Evolutionary conservation across 2,329 filamentous ascomycete genomes (phyloP), one percentile per base, ranked within the genome.

Genomic region (Lasiodiplodia sp.): DNA sequence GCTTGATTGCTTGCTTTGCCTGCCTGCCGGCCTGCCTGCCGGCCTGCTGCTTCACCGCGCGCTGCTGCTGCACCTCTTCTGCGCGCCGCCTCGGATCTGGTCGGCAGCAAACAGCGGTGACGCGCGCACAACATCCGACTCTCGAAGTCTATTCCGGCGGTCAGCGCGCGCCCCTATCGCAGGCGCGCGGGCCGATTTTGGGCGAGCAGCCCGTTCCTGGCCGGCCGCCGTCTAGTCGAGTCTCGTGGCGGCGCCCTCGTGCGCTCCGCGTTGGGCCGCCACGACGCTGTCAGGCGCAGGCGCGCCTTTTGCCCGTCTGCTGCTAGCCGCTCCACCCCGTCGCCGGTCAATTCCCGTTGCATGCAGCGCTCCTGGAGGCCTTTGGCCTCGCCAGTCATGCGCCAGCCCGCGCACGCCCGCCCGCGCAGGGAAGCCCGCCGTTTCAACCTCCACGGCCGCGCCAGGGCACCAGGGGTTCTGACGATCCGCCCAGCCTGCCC

Each of bases 111-210:
- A 64, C 60, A 64, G 60, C 60, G 60, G 60, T 64, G 60, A 64
- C 60, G 60, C 60, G 47, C 51, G 60, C 60, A 64, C 60, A 52
- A 64, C 60, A 64, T 64, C 60, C 60, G 60, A 64, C 47, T 64
- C 60, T 63, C 44, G 21, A 64, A 64, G 60, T 64, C 60, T 64
- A 64, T 64, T 64, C 60, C 34, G 60, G 60, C 60, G 60, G 60
- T 64, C 60, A 64, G 47, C 40, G 44, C 58, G 44, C 58, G 25
- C 58, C 58, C 60, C 60, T 64, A 64, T 64, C 60, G 60, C 60
- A 51, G 31, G 60, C 31, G 60, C 60, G 31, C 60, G 60, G 60
- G 60, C 60, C 60, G 60, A 64, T 49, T 64, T 52, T 64, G 60
- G 60, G 60, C 60, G 28, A 63, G 58, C 58, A 51, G 58, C 40